Evolutionary conservation across 345 rosid genomes (phyloP), one percentile per base, ranked within the genome.

Genomic region (Syzygium jambos): DNA sequence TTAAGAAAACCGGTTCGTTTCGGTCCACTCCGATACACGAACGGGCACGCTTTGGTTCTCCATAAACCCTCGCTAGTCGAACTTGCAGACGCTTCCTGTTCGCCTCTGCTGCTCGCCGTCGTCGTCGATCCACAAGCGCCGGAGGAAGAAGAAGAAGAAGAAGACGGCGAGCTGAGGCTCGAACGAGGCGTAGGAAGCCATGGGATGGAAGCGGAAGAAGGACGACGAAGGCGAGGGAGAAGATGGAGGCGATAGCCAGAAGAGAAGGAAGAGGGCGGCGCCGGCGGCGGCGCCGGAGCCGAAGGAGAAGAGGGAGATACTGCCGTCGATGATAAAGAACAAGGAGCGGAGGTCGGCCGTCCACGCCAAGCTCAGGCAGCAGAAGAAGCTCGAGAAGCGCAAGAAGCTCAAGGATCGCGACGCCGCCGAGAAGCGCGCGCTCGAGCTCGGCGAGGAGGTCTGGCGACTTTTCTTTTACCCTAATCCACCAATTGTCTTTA

Each of bases 371-470:
- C 95, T 95, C 84, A 96, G 93, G 88, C 98, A 93, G 19, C 93
- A 93, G 88, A 96, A 97, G 94, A 96, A 95, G 92, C 29, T 95
- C 52, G 99, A 97, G 91, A 96, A 96, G 88, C 96, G 95, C 84
- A 98, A 96, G 95, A 95, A 95, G 91, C 87, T 92, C 78, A 96
- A 93, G 77, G 94, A 94, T 30, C 98, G 98, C 4, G 98, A 94
- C 10, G 98, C 98, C 21, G 93, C 94, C 30, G 97, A 91, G 89
- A 95, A 96, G 87, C 94, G 87, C 41, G 97, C 99, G 82, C 88
- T 96, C 21, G 98, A 95, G 91, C 98, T 98, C 78, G 99, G 99
- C 23, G 97, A 96, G 85, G 99, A 98, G 98, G 99, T 97, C 17
- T 14, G 59, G 34, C 11, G 15, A 57, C 65, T 21, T 54, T 9